A percentile compares a stretch with the other conserved stretches of the same genome.
Evolutionary conservation across 441 rosid genomes (phyloP).

Genomic region (Gossypium schwendimanii): DNA sequence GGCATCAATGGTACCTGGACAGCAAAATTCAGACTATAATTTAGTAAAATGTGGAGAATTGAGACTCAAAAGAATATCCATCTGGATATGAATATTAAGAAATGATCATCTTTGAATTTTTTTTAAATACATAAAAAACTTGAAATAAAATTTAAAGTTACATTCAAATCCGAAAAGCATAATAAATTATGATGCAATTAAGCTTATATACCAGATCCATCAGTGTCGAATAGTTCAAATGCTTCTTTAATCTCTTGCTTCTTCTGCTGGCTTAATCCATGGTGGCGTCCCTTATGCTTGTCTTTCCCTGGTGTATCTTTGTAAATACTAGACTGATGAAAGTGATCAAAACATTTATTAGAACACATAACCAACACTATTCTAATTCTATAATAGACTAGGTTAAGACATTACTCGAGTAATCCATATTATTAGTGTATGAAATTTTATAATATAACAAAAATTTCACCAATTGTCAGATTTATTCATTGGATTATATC

Average conservation of each 20-base stretch:
- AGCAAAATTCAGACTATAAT: not conserved
- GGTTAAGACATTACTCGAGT: not conserved
- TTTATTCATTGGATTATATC: too few species aligned
- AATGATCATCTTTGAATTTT: too few species aligned
- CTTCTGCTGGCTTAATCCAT: conserved; percentile 56
- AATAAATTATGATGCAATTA: not conserved
- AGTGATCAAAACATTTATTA: not conserved
- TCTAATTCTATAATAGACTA: not conserved
- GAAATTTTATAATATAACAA: too few species aligned
- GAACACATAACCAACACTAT: not conserved
- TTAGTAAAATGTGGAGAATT: not conserved
- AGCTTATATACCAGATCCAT: conserved; percentile 64
- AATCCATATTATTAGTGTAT: too few species aligned
- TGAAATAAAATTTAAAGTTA: too few species aligned
- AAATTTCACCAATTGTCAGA: too few species aligned
- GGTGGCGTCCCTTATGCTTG: conserved; percentile 61
- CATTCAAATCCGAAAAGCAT: not conserved
- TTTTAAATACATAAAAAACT: too few species aligned
- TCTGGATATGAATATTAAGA: too few species aligned
- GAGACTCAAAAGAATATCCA: not conserved
- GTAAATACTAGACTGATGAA: conserved; percentile 40
- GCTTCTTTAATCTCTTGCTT: conserved; percentile 90
- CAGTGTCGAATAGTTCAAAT: conserved; percentile 87
- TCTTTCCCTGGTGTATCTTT: conserved; percentile 55
- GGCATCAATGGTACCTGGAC: conserved; percentile 5